These are phyloP conservation scores for Trichodelitschia bisporula DNA, from an alignment of 495 filamentous ascomycete species.

Conservation along the genomic window DNA sequence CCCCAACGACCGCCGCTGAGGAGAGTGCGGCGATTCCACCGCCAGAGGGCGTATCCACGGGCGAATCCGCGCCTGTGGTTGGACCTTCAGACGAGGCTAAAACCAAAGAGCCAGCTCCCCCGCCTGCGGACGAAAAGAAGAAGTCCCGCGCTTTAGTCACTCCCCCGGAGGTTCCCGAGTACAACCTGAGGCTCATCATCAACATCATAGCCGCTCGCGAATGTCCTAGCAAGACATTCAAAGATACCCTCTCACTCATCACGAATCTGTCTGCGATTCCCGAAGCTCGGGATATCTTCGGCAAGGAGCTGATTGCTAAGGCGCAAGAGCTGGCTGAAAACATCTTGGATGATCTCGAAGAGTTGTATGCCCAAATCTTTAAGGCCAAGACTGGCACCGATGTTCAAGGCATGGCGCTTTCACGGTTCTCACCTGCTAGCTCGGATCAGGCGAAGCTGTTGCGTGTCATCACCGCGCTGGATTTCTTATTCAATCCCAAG, in stretches of 20 bases:
- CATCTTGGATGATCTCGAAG: constrained; percentile 63
- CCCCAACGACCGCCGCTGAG: constrained; percentile 3
- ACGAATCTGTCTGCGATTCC: constrained; percentile 90
- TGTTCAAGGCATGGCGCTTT: constrained; percentile 76
- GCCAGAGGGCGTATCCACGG: constrained; percentile 7
- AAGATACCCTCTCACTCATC: constrained; percentile 88
- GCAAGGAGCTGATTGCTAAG: constrained; percentile 66
- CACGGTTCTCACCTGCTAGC: constrained; percentile 85
- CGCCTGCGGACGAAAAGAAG: constrained; percentile 24
- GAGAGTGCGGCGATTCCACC: constrained; percentile 11
- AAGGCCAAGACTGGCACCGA: constrained; percentile 73
- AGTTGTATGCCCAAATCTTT: constrained; percentile 68
- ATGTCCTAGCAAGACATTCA: constrained; percentile 90
- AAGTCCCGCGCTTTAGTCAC: constrained; percentile 43
- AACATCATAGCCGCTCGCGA: constrained; percentile 90
- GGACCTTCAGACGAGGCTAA: constrained; percentile 12
- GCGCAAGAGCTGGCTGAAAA: constrained; percentile 62
- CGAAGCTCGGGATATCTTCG: constrained; percentile 73
- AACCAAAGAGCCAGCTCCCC: constrained; percentile 6
- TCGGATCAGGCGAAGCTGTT: constrained; percentile 91
- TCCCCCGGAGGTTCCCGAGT: constrained; percentile 73
- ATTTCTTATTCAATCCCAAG: constrained; percentile 55
- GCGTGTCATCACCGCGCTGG: constrained; percentile 79
- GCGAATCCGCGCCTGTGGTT: constrained; percentile 5
- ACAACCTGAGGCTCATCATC: constrained; percentile 77